Evolutionary conservation across 1,284 basidiomycete species (phyloP), one percentile per base, ranked within the genome.

Genomic region (Ganoderma meredithae): DNA sequence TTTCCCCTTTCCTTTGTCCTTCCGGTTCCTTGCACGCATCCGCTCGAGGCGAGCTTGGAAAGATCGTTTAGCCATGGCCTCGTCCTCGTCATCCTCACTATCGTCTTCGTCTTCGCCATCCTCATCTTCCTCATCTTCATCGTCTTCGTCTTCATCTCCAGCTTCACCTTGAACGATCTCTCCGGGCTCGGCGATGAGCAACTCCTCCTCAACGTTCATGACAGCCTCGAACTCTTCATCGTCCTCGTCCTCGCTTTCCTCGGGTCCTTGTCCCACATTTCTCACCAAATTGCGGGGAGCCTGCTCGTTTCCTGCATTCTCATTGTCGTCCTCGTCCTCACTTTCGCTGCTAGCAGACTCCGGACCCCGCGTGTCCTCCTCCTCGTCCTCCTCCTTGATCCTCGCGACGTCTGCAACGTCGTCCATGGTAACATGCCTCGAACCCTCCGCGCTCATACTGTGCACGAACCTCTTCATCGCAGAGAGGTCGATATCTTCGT

Each of bases 381-480:
- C 80, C 56, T 85, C 86, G 71, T 92, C 90, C 70, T 92, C 90
- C 58, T 69, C 70, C 66, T 73, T 78, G 77, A 92, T 86, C 71
- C 76, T 79, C 67, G 83, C 82, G 64, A 78, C 82, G 75, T 90
- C 90, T 59, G 80, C 84, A 31, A 93, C 74, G 79, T 94, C 92
- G 73, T 89, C 90, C 79, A 89, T 88, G n/a, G 88, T 90, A 53
- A 85, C 78, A 71, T 85, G 85, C 55, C 73, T 75, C 17, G 84
- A 83, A 6, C 85, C 88, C 31, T 84, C 80, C 15, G 71, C 74
- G 77, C 78, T 76, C 79, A 91, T 85, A 9, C 90, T 84, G 59
- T 81, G 74, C 64, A 86, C 82, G 70, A 93, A 92, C 9, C 79
- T 76, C 71, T 78, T 76, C 88, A 93, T 87, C 15, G 85, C 86